These are phyloP conservation scores for Euphorbia celastroides DNA, from an alignment of 441 rosid genomes.

Conservation along the genomic window DNA sequence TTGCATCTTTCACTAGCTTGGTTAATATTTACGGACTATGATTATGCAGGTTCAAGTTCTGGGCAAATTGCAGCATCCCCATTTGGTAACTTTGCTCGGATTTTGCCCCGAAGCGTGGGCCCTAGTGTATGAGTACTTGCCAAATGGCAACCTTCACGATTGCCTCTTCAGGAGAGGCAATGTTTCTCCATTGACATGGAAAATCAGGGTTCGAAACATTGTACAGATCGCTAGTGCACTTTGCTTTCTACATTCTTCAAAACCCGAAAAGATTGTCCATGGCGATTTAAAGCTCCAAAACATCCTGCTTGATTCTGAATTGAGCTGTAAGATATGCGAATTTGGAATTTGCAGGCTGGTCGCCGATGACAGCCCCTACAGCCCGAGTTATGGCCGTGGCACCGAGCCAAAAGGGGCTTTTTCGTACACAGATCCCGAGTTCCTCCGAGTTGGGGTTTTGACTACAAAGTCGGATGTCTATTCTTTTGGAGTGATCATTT, in stretches of 20 bases:
- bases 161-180: constrained; percentile 43
- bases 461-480: constrained; percentile 61
- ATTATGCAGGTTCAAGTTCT: constrained; percentile 56
- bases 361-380: constrained; percentile 34
- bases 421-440: constrained; percentile 63
- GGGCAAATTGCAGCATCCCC: constrained; percentile 64
- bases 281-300: constrained; percentile 69
- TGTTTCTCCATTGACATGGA: constrained; percentile 48
- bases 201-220: constrained; percentile 42
- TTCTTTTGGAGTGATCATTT: constrained; percentile 55
- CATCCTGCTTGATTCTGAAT: constrained; percentile 54
- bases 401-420: constrained; percentile 49
- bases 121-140: constrained; percentile 56
- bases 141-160: constrained; percentile 64
- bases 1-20: constrained; percentile 8
- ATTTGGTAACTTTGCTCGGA: constrained; percentile 66
- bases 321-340: constrained; percentile 66
- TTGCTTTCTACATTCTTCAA: constrained; percentile 67
- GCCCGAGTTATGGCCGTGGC: constrained; percentile 33
- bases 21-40: constrained; percentile 10
- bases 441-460: constrained; percentile 42
- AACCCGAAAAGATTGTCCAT: constrained; percentile 66
- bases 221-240: constrained; percentile 65
- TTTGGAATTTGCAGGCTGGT: constrained; percentile 60
- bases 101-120: constrained; percentile 69